Conservation (phyloP, 768 basidiomycete species). For the Naganishia friedmannii region DNA sequence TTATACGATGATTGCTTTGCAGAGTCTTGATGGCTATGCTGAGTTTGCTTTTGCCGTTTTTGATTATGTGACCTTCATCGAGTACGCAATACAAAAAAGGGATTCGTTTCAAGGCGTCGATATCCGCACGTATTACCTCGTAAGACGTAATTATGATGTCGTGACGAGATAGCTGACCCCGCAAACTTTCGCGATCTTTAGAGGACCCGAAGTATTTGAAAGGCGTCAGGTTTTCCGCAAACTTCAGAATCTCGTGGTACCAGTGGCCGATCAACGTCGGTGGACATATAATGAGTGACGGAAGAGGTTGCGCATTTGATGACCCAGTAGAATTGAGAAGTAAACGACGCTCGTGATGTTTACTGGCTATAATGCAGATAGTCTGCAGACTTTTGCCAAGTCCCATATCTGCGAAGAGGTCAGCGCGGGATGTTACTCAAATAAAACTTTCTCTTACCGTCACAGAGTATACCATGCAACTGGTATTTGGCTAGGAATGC, state of each 20-base stretch:
- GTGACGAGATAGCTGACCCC: constrained; percentile 64
- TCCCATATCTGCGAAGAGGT: constrained; percentile 75
- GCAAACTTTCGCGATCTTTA: constrained; percentile 69
- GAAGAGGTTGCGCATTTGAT: constrained; percentile 76
- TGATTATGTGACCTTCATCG: constrained; percentile 98
- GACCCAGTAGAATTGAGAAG: constrained; percentile 62
- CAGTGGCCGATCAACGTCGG: constrained; percentile 98
- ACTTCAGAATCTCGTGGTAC: constrained; percentile 96
- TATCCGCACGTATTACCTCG: constrained; percentile 94
- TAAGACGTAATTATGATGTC: constrained; percentile 97
- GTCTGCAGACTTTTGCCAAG: constrained; percentile 97
- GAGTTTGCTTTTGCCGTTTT: constrained; percentile 96
- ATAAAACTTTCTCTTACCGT: constrained; percentile 62
- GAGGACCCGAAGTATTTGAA: constrained; percentile 85
- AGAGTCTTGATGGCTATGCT: constrained; percentile 92
- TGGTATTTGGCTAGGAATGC: constrained; percentile 98
- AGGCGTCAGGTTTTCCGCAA: constrained; percentile 76
- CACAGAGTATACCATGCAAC: constrained; percentile 93
- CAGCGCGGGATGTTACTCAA: constrained; percentile 28
- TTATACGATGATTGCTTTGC: constrained; percentile 84
- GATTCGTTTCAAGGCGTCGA: constrained; percentile 63
- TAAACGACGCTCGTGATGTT: constrained; percentile 68
- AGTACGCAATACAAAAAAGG: constrained; percentile 95
- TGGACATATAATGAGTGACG: constrained; percentile 92
- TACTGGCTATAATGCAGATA: constrained; percentile 92